Base-by-base conservation (phyloP, 352 stramenopile genomes). In the Aphanomyces euteiches region DNA sequence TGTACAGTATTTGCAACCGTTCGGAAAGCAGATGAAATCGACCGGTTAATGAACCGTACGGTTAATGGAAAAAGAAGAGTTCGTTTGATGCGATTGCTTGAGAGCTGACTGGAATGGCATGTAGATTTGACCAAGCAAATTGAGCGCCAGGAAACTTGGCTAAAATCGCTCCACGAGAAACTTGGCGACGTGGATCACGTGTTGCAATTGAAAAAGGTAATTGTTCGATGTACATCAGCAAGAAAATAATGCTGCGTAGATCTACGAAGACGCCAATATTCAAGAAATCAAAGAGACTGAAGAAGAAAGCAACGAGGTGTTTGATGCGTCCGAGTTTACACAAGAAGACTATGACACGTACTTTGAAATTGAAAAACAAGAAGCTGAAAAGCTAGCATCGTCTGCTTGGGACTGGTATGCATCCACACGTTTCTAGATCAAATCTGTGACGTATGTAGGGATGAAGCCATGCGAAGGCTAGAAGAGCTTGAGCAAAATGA, bases 221-320 rank as follows among this genome's bases (percentile, higher is more conserved):
- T 28, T 28, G 28, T 28, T 28, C 28, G 28, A 28, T 2, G 28
- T 28, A 28, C 28, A 28, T 0, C 28, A 2, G 0, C 28, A 2
- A 28, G 28, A 28, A 28, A 28, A 28, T 28, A 28, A 28, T 2
- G 28, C 2, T 28, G 43, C 7, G 12, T 50, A 89, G 75, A 78
- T 93, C 60, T 95, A 93, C 56, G 85, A 95, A 63, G 75, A 87
- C 12, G 85, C 90, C 56, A 89, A 93, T 50, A 95, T 95, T 64
- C 82, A 80, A 19, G 85, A 95, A 60, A 95, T 95, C 56, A 79
- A 92, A 40, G 85, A 95, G 69, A 87, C 84, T 2, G 84, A 93
- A 69, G 84, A 80, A 63, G 81, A 95, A 66, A 95, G 87, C 59
- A 79, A 93, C 3, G 50, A 72, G 7, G 73, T 84, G 45, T 69